Percentiles rank a stretch among this genome's conserved stretches.
Conservation (phyloP, 768 basidiomycete genomes). For the Russula lepida region DNA sequence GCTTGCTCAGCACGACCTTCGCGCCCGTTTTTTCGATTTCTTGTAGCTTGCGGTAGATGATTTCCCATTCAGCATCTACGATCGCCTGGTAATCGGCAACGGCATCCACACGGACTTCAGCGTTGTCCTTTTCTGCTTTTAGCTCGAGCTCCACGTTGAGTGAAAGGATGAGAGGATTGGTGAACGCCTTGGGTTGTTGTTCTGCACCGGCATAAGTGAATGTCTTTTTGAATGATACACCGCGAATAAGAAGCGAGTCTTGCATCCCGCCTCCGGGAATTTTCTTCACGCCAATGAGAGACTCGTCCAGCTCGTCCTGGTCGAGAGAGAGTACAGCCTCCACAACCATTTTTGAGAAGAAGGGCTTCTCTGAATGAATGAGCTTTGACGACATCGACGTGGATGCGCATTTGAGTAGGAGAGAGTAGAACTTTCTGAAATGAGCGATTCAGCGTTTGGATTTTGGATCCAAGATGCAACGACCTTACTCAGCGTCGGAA, state of each 20-base stretch:
- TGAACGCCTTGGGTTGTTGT: conserved; percentile 93
- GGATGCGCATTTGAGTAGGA: conserved; percentile 91
- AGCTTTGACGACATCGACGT: conserved; percentile 99
- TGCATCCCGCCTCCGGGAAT: conserved; percentile 97
- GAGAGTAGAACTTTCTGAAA: conserved; percentile 79
- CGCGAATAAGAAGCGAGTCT: conserved; percentile 81
- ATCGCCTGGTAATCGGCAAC: conserved; percentile 99
- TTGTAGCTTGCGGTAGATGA: conserved; percentile 95
- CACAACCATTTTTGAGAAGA: conserved; percentile 98
- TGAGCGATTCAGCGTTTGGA: background rate
- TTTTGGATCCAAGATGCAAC: background rate
- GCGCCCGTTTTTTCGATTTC: conserved; percentile 95
- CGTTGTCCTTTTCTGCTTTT: conserved; percentile 99
- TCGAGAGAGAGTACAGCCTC: conserved; percentile 92
- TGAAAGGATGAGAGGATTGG: conserved; percentile 81
- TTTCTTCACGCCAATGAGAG: conserved; percentile 95
- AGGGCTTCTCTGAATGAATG: conserved; percentile 97
- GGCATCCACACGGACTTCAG: conserved; percentile 93
- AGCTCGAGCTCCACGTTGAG: conserved; percentile 97
- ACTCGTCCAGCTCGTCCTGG: conserved; percentile 90
- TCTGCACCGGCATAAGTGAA: conserved; percentile 99
- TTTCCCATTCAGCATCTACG: conserved; percentile 99
- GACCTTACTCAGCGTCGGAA: conserved; percentile 77
- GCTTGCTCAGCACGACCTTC: conserved; percentile 93
- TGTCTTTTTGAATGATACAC: conserved; percentile 98